These are phyloP conservation scores for Quercus dentata DNA, from an alignment of 306 rosid genomes.

Conservation along the genomic window DNA sequence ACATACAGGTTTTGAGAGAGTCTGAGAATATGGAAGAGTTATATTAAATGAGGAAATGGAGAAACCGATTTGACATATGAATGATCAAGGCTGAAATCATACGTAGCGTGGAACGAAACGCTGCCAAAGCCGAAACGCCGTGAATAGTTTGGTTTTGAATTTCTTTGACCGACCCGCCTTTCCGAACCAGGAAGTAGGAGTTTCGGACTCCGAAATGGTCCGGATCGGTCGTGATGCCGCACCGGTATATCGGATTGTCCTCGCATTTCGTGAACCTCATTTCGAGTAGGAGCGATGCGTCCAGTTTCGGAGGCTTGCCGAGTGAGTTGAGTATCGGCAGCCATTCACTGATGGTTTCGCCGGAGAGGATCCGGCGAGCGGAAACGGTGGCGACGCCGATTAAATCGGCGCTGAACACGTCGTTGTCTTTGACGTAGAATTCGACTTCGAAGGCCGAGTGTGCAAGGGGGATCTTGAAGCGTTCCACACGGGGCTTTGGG, in stretches of 20 bases:
- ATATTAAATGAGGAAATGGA: no score
- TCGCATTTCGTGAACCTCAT: slow-evolving; percentile 81
- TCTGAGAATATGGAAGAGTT: no score
- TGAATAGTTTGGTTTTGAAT: no score
- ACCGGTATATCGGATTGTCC: slow-evolving; percentile 46
- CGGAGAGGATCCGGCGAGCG: slow-evolving; percentile 46
- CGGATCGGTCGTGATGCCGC: slow-evolving; percentile 29
- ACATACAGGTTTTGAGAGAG: no score
- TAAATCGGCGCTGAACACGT: slow-evolving; percentile 85
- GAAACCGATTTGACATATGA: no score
- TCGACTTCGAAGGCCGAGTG: slow-evolving; percentile 72
- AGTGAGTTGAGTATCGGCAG: slow-evolving; percentile 59
- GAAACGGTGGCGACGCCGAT: slow-evolving; percentile 75
- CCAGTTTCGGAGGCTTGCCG: slow-evolving; percentile 89
- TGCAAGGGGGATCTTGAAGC: slow-evolving; percentile 72
- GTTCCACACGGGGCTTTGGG: slow-evolving; percentile 71
- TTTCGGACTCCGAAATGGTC: slow-evolving; percentile 44
- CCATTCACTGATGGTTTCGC: slow-evolving; percentile 66
- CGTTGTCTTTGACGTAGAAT: slow-evolving; percentile 79
- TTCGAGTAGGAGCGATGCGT: slow-evolving; percentile 59
- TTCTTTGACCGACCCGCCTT: slow-evolving; percentile 46
- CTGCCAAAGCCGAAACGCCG: no score
- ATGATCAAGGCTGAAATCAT: no score
- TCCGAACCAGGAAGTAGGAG: slow-evolving; percentile 73
- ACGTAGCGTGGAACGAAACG: no score